Base-by-base conservation (phyloP, 306 rosid species). In the barrel medic (Medicago truncatula) region DNA sequence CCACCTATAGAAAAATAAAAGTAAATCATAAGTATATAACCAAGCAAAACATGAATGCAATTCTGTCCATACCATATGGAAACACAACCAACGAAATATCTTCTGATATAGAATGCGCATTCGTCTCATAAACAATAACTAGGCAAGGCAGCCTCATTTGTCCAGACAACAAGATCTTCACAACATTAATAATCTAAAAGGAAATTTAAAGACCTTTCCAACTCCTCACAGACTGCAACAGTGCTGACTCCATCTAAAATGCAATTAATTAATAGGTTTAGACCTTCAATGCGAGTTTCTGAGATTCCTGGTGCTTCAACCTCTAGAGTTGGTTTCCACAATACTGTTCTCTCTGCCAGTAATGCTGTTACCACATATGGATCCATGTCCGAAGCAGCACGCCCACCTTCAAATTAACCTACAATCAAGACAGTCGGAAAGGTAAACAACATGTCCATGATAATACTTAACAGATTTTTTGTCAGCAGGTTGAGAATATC, bases 351-450 rank as follows among this genome's bases (percentile, higher is more conserved):
- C 77, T 96, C 96, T 3, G 99, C 98, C 63, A 92, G 87, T 40
- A 96, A 85, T 6, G 89, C 58, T 34, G 96, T 92, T 88, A 96
- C 99, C 3, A 84, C 66, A 92, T 10, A 92, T 10, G 98, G 99
- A 82, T 96, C 99, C 99, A 92, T 96, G 96, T 96, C 92, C 50
- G 99, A 96, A 75, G 99, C 97, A 0, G 99, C 98, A 64, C 98
- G 98, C 77, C 98, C 82, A 73, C 92, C 99, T 87, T 96, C 98
- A 94, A 96, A 86, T 88, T 96, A 96, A 81, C 99, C 98, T 96
- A 63, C 66, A 73, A 73, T 23, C 77, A 67, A 44, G 74, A 56
- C 20, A 11, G 73, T n/a, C 18, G 8, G 3, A 17, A 13, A 61
- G 72, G 52, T 58, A 60, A 75, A 49, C 7, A 71, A n/a, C 25